These are phyloP conservation scores for Coemansia sp. DNA, from an alignment of 192 early-diverging fungal genomes.

Conservation along the genomic window DNA sequence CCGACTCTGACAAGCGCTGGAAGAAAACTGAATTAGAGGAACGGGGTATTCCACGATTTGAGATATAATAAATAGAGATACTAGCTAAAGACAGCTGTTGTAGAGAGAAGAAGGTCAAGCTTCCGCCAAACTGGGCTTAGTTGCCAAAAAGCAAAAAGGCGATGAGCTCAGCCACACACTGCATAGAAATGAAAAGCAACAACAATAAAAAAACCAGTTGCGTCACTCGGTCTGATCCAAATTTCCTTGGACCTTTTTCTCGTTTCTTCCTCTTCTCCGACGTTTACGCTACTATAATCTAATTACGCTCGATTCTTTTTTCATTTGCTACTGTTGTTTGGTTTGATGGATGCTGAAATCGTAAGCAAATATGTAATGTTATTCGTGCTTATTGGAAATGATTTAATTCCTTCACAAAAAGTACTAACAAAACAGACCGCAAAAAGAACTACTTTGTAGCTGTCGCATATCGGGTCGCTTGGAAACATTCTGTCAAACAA, in stretches of 20 bases:
- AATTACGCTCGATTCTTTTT: not conserved
- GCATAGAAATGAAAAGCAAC: too few relatives aligned
- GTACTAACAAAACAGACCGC: not conserved
- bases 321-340: not conserved
- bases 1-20: too few relatives aligned
- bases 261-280: not conserved
- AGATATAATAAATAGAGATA: too few relatives aligned
- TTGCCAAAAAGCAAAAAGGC: too few relatives aligned
- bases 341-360: conserved; percentile 6
- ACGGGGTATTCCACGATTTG: too few relatives aligned
- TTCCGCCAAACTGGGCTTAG: too few relatives aligned
- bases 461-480: conserved; percentile 2
- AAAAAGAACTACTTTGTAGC: not conserved
- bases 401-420: not conserved
- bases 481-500: not conserved
- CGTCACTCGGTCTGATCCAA: not conserved
- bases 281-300: not conserved
- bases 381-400: not conserved
- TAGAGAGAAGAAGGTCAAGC: too few relatives aligned
- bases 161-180: too few relatives aligned
- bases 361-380: not conserved
- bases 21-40: too few relatives aligned
- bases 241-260: too few relatives aligned
- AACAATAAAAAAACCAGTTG: too few relatives aligned
- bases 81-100: too few relatives aligned